Base-by-base conservation (phyloP, 108 stramenopile species). In the Nitzschia sp. region DNA sequence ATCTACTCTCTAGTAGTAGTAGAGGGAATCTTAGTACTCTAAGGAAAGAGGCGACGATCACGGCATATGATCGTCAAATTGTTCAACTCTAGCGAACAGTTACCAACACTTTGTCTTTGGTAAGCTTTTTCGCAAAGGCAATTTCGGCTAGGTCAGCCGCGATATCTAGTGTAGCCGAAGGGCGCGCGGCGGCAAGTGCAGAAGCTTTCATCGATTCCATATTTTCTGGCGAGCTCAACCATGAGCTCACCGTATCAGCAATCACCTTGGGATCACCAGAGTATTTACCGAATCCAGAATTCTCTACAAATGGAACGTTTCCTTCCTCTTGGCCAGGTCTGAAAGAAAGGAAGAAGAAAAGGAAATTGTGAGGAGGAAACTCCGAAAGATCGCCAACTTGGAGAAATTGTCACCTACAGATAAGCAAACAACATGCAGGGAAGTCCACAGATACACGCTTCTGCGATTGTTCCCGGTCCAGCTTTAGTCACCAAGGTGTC, bases 391-490 rank as follows among this genome's bases (percentile, higher is more conserved):
- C n/a, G 13, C 16, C 34, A 34, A 53, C 5, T 16, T 6, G n/a
- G n/a, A n/a, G n/a, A n/a, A n/a, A n/a, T 29, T 66, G 1, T 15
- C 11, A 66, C 78, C 64, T 60, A 75, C 65, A 98, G 73, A 71
- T 81, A 97, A 22, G 89, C 80, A 57, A 89, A 92, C 4, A 97
- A 80, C 79, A 98, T 92, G 44, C 93, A 89, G 23, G 97, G 96
- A n/a, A 97, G 74, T 8, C 97, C 96, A 58, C 95, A 88, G 26
- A 92, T 91, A 9, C 87, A 87, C 15, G 97, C 96, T 71, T 98
- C 97, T 6, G 97, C 97, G 57, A 98, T 97, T 2, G 96, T 97
- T 50, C 97, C 97, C 29, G 97, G 97, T 2, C 96, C 97, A 11
- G 97, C 97, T 58, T 96, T 95, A 31, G 89, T 94, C 38, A 93